Evolutionary conservation across 2,329 filamentous ascomycete species (phyloP).

Genomic region (Claviceps africana): DNA sequence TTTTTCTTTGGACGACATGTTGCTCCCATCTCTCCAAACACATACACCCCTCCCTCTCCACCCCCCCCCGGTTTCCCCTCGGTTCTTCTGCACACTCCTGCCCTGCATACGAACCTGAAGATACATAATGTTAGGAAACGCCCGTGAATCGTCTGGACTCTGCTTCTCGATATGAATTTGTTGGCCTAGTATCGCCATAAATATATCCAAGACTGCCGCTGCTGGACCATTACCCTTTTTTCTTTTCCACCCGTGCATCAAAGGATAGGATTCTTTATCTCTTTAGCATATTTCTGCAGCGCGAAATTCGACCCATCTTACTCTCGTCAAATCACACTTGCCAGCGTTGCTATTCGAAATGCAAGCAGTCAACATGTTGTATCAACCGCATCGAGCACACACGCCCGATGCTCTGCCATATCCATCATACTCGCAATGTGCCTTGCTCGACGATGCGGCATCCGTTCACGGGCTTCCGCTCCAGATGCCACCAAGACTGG

Average conservation of each 20-base stretch:
- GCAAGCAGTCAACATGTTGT: constrained; percentile 21
- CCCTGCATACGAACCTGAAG: background rate
- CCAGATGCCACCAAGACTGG: constrained; percentile 32
- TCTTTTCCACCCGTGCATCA: background rate
- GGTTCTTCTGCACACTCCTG: background rate
- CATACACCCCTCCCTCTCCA: constrained; percentile 2
- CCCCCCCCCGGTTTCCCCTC: background rate
- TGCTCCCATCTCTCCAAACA: constrained; percentile 18
- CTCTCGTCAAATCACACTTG: too few relatives aligned
- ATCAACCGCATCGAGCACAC: constrained; percentile 14
- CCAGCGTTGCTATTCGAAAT: background rate
- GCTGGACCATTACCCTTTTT: background rate
- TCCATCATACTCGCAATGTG: constrained; percentile 20
- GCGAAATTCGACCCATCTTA: background rate
- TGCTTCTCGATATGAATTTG: background rate
- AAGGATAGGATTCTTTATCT: background rate
- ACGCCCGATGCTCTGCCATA: constrained; percentile 15
- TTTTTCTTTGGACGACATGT: constrained; percentile 15
- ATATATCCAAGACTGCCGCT: background rate
- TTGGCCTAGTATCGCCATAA: background rate
- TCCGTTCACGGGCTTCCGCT: constrained; percentile 38
- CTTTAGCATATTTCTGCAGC: background rate
- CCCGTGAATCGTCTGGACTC: constrained; percentile 8
- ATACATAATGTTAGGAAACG: constrained; percentile 16
- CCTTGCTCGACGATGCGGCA: constrained; percentile 36